Evolutionary conservation across 2,329 filamentous ascomycete species (phyloP).

Genomic region (Pyricularia sp.): DNA sequence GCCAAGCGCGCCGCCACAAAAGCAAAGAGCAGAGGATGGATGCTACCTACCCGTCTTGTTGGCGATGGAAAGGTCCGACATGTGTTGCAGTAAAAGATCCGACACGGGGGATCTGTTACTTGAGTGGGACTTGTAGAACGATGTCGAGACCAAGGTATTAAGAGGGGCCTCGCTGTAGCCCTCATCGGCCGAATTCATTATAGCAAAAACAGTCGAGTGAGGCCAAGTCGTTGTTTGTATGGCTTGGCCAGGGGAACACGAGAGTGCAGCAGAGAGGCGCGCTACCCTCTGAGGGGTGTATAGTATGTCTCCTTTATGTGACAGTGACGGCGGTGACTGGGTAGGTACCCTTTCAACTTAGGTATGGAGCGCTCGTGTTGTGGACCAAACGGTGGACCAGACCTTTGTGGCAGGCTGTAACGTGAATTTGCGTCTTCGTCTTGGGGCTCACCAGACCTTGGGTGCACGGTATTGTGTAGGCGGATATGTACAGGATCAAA

Average conservation of each 20-base stretch:
- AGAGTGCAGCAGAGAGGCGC: neutral
- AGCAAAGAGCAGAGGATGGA: constrained; percentile 1
- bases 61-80: constrained; percentile 36
- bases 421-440: neutral
- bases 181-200: constrained; percentile 56
- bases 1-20: neutral
- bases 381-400: neutral
- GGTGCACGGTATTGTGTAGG: neutral
- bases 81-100: constrained; percentile 39
- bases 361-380: neutral
- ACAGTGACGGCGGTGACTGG: neutral
- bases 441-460: neutral
- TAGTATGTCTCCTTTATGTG: neutral
- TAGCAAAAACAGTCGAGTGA: constrained; percentile 17
- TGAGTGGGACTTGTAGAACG: constrained; percentile 20
- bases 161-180: constrained; percentile 75
- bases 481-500: neutral
- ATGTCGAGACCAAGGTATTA: constrained; percentile 27
- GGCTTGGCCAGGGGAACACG: neutral
- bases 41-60: constrained; percentile 37
- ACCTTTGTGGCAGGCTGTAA: neutral
- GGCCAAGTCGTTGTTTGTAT: neutral
- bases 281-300: neutral
- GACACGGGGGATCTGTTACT: constrained; percentile 30
- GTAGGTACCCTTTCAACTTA: neutral